Evolutionary conservation across 2,329 filamentous ascomycete genomes (phyloP).

Genomic region (Chaetomiaceae sp.): DNA sequence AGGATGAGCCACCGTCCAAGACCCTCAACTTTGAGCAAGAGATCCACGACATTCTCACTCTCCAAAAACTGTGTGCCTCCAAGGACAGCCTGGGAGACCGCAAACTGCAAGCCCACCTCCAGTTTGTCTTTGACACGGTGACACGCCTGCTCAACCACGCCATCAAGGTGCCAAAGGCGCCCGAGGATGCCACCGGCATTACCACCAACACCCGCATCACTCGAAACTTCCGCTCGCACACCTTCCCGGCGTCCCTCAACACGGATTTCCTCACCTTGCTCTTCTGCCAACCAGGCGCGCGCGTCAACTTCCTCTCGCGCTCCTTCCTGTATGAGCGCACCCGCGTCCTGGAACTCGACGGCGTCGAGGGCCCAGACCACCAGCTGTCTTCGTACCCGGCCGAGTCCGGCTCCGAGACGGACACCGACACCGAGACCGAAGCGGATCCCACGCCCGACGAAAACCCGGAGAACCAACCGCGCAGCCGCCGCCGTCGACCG

Average conservation of each 20-base stretch:
- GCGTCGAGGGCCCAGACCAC: neutral
- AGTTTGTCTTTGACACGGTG: slow-evolving; percentile 45
- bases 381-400: neutral
- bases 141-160: slow-evolving; percentile 41
- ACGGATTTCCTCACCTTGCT: slow-evolving; percentile 40
- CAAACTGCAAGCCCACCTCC: slow-evolving; percentile 39
- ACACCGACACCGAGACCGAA: too few species aligned
- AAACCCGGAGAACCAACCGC: too few species aligned
- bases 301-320: slow-evolving; percentile 56
- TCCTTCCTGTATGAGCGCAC: slow-evolving; percentile 61
- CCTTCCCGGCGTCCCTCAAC: slow-evolving; percentile 44
- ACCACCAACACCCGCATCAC: neutral
- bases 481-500: neutral
- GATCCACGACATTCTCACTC: slow-evolving; percentile 40
- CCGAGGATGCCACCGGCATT: neutral
- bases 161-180: slow-evolving; percentile 21
- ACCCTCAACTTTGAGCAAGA: slow-evolving; percentile 32
- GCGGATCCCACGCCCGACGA: too few species aligned
- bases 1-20: slow-evolving; percentile 36
- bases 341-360: slow-evolving; percentile 30
- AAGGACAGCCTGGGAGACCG: slow-evolving; percentile 23
- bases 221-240: slow-evolving; percentile 28
- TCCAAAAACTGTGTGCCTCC: slow-evolving; percentile 40
- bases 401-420: neutral
- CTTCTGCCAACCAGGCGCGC: slow-evolving; percentile 45